Evolutionary conservation across 805 yeast species (phyloP).

Genomic region (Cyberlindnera suaveolens): DNA sequence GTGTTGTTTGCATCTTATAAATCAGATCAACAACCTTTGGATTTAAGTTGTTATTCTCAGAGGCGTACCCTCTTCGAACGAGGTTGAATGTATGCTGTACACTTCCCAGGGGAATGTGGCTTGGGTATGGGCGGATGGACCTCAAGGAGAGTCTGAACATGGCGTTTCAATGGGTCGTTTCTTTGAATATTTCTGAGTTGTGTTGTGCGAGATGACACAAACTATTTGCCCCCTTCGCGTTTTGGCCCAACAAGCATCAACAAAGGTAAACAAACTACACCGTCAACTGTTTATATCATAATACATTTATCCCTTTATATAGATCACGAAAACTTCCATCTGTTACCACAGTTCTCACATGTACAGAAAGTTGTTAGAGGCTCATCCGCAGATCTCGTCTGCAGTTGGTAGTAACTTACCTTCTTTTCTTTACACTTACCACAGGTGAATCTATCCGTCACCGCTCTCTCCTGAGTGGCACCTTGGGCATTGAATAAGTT

Average conservation of each 20-base stretch:
- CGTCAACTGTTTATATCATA: neutral
- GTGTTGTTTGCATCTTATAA: constrained; percentile 12
- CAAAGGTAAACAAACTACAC: too few species aligned
- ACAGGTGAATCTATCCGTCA: constrained; percentile 93
- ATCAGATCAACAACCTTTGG: constrained; percentile 10
- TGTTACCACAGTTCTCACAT: constrained; percentile 93
- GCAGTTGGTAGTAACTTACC: constrained; percentile 96
- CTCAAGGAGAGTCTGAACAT: too few species aligned
- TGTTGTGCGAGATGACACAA: too few species aligned
- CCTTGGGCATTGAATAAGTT: constrained; percentile 96
- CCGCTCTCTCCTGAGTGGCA: constrained; percentile 92
- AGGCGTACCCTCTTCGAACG: constrained; percentile 4
- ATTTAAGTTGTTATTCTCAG: constrained; percentile 8
- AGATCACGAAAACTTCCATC: constrained; percentile 87
- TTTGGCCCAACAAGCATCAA: too few species aligned
- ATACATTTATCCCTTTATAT: neutral
- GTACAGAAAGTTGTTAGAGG: constrained; percentile 98
- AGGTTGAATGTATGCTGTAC: neutral
- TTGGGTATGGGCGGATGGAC: too few species aligned
- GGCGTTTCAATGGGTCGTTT: too few species aligned
- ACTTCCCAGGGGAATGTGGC: neutral
- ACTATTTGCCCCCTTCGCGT: too few species aligned
- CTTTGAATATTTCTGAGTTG: too few species aligned
- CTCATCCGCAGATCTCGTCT: constrained; percentile 97
- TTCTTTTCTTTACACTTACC: constrained; percentile 97